A percentile compares a stretch with the other conserved stretches of the same genome.
phyloP scores from a whole-genome alignment of 306 rosid genomes.

The Castanea crenata region DNA sequence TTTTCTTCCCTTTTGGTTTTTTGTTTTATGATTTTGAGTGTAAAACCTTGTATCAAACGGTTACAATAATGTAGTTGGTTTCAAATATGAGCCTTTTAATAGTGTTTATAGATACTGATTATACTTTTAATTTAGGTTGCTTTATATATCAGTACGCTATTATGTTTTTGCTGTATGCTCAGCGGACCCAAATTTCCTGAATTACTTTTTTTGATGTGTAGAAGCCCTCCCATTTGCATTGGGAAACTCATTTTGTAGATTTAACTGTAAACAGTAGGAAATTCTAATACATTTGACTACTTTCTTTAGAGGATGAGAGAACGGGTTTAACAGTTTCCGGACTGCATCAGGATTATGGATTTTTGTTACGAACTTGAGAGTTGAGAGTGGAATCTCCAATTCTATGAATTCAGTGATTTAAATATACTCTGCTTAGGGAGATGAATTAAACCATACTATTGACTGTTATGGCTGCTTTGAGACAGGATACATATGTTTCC shows the following conservation, averaged over 20 bases:
- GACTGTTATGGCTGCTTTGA: too few species aligned
- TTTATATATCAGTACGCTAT: not conserved
- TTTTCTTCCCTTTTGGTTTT: not conserved
- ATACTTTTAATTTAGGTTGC: not conserved
- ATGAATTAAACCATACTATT: too few species aligned
- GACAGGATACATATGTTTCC: too few species aligned
- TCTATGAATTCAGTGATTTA: not conserved
- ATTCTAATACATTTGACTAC: too few species aligned
- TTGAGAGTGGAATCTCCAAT: too few species aligned
- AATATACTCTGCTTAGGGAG: not conserved
- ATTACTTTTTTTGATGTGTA: not conserved
- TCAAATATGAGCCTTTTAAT: constrained; percentile 2
- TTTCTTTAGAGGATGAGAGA: too few species aligned
- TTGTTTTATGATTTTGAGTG: constrained; percentile 46
- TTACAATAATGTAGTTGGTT: constrained; percentile 38
- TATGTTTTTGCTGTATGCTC: not conserved
- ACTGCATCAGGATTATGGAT: too few species aligned
- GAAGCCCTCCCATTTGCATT: not conserved
- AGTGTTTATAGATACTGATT: not conserved
- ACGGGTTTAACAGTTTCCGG: too few species aligned
- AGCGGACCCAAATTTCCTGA: not conserved
- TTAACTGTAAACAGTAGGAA: too few species aligned
- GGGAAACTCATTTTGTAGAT: too few species aligned
- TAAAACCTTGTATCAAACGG: constrained; percentile 53
- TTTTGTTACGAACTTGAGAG: too few species aligned